Conservation (phyloP, 2,329 filamentous ascomycete genomes). For the Epichloe sp. region DNA sequence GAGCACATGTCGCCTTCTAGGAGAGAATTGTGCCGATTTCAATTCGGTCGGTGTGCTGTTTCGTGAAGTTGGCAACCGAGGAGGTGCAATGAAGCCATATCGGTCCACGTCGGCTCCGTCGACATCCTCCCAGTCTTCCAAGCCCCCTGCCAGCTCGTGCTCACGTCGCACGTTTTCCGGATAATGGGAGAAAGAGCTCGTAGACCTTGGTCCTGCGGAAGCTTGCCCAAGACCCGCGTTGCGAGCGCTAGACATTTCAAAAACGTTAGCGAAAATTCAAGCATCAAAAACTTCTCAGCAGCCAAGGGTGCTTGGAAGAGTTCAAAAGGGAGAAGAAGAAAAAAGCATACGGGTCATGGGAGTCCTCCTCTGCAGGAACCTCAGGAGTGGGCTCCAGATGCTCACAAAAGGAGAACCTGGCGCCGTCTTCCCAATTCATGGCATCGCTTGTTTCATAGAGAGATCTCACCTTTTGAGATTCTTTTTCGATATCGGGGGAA, state of each 20-base stretch:
- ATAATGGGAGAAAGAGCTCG: conserved; percentile 30
- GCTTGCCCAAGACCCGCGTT: conserved; percentile 18
- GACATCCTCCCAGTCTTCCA: conserved; percentile 57
- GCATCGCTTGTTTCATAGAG: conserved; percentile 46
- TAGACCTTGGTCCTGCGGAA: conserved; percentile 26
- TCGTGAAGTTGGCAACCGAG: conserved; percentile 26
- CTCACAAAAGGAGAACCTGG: conserved; percentile 32
- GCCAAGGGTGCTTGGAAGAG: not conserved
- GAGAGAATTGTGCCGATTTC: conserved; percentile 29
- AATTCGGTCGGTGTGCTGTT: conserved; percentile 28
- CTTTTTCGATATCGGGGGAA: conserved; percentile 43
- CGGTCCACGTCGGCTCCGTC: conserved; percentile 49
- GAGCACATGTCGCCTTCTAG: conserved; percentile 34
- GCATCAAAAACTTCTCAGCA: not conserved
- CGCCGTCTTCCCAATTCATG: conserved; percentile 40
- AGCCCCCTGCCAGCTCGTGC: conserved; percentile 41
- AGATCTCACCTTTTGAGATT: conserved; percentile 55
- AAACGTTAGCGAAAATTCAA: not conserved
- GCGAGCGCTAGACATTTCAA: conserved; percentile 1
- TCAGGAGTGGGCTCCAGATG: conserved; percentile 36
- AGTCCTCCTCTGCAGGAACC: conserved; percentile 37
- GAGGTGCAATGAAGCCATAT: conserved; percentile 51
- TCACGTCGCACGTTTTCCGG: conserved; percentile 25
- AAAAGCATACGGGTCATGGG: conserved; percentile 42
- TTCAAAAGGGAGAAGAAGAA: not conserved